Evolutionary conservation across 352 stramenopile genomes (phyloP).

Genomic region (Globisporangium carolinianum): DNA sequence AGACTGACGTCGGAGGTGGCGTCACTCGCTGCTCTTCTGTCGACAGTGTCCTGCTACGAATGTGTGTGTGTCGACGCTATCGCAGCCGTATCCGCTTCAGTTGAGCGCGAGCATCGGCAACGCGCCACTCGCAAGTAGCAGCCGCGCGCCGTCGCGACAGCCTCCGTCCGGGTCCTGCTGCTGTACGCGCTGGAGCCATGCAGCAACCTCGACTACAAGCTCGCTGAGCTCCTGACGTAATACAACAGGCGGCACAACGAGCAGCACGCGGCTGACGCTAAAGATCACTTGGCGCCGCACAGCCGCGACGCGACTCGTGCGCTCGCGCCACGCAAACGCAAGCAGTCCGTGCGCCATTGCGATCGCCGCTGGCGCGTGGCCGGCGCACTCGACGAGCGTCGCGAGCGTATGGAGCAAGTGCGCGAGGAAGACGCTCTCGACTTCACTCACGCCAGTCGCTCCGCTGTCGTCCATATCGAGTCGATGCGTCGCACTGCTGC

Average conservation of each 20-base stretch:
- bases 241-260: constrained; percentile 50
- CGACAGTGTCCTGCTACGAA: too few species aligned
- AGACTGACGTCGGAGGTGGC: too few species aligned
- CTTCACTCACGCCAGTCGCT: constrained; percentile 21
- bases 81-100: background rate
- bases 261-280: constrained; percentile 57
- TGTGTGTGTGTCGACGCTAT: too few species aligned
- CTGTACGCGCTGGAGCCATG: constrained; percentile 46
- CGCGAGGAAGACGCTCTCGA: constrained; percentile 64
- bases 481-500: too few species aligned
- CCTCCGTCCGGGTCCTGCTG: constrained; percentile 50
- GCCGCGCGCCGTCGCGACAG: constrained; percentile 50
- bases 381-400: constrained; percentile 61
- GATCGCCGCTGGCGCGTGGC: constrained; percentile 44
- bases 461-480: too few species aligned
- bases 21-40: too few species aligned
- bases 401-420: constrained; percentile 63
- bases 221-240: constrained; percentile 50
- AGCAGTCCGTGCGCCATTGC: constrained; percentile 66
- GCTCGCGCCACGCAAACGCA: constrained; percentile 63
- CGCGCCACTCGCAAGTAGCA: constrained; percentile 43
- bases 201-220: constrained; percentile 30
- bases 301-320: constrained; percentile 28
- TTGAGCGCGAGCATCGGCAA: constrained; percentile 23
- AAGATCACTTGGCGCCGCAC: constrained; percentile 73